Evolutionary conservation across 768 basidiomycete species (phyloP).

Genomic region (Asterophora parasitica): DNA sequence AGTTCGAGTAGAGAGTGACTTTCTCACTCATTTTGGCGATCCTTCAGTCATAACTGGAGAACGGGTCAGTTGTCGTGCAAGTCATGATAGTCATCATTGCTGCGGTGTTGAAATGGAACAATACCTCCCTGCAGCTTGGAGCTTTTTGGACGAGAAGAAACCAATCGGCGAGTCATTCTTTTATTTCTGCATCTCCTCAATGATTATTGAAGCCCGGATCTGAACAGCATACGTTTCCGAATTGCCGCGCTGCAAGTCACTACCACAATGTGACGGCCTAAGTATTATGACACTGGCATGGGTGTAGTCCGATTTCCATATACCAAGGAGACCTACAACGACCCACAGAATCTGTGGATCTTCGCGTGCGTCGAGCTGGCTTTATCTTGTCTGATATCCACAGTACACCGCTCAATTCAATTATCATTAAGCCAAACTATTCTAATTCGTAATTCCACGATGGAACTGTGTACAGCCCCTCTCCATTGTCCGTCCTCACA

Average conservation of each 20-base stretch:
- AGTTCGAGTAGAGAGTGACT: neutral
- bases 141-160: slow-evolving; percentile 34
- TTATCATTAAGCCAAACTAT: slow-evolving; percentile 6
- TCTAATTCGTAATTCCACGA: neutral
- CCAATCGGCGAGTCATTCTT: slow-evolving; percentile 31
- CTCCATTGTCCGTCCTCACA: too few species aligned
- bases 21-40: neutral
- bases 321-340: slow-evolving; percentile 58
- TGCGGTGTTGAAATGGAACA: neutral
- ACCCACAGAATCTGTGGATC: slow-evolving; percentile 55
- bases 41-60: slow-evolving; percentile 41
- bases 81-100: neutral
- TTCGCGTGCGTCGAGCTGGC: slow-evolving; percentile 42
- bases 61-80: slow-evolving; percentile 27
- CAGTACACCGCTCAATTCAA: neutral
- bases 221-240: slow-evolving; percentile 39
- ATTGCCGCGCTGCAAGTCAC: slow-evolving; percentile 26
- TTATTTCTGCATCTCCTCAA: neutral
- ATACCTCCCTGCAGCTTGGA: slow-evolving; percentile 31
- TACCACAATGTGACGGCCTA: slow-evolving; percentile 3
- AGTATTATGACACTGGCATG: neutral
- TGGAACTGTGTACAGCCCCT: too few species aligned
- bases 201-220: neutral
- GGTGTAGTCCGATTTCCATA: slow-evolving; percentile 57
- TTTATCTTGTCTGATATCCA: neutral